These are phyloP conservation scores for Fulvia fulva DNA, from an alignment of 2,329 filamentous ascomycete species.

Conservation along the genomic window DNA sequence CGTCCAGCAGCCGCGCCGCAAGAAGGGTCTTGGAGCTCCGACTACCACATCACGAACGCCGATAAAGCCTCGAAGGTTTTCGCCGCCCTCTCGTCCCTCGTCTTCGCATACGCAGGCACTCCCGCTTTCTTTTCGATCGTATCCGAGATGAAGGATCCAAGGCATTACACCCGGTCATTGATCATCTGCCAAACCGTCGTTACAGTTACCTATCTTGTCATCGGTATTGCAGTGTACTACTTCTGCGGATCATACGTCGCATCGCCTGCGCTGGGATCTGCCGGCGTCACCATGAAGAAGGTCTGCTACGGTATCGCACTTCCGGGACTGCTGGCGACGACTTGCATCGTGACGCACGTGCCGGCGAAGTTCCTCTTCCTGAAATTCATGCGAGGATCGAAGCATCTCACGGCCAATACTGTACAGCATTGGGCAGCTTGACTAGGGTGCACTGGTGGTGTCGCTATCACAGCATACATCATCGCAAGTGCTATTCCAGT, in stretches of 20 bases:
- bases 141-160: constrained; percentile 38
- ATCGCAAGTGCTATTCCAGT: constrained; percentile 27
- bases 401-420: constrained; percentile 20
- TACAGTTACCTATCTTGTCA: constrained; percentile 33
- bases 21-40: constrained; percentile 26
- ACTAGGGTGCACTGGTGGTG: constrained; percentile 16
- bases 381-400: constrained; percentile 18
- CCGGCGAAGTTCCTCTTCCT: constrained; percentile 27
- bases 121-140: constrained; percentile 36
- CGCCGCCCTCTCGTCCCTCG: constrained; percentile 11
- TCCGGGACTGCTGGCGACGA: constrained; percentile 22
- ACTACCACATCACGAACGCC: constrained; percentile 26
- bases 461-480: constrained; percentile 24
- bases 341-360: constrained; percentile 21
- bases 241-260: constrained; percentile 47
- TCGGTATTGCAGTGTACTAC: constrained; percentile 44
- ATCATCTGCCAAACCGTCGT: constrained; percentile 26
- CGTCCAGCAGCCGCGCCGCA: constrained; percentile 33
- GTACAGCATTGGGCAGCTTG: constrained; percentile 17
- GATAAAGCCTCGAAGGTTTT: constrained; percentile 10
- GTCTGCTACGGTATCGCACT: constrained; percentile 40
- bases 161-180: constrained; percentile 33
- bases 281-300: constrained; percentile 42
- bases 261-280: constrained; percentile 47
- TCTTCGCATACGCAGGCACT: constrained; percentile 15